Percentiles rank a stretch among this genome's conserved stretches.
Evolutionary conservation across 2,329 filamentous ascomycete genomes (phyloP).

Genomic region (Elsinoe australis): DNA sequence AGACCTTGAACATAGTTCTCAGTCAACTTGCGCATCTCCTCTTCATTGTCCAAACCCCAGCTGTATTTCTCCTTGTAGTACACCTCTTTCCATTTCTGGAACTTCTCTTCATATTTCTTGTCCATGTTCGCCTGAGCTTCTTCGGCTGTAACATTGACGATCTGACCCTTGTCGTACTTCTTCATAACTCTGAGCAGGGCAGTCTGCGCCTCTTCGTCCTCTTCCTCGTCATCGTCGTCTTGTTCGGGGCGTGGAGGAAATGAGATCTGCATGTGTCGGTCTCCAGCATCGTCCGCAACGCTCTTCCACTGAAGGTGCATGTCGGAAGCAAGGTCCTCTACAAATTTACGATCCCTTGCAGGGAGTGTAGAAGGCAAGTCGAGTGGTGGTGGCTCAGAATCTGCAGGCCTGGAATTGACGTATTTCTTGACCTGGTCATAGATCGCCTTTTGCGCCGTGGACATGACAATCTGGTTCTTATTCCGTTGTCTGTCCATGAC

Average conservation of each 20-base stretch:
- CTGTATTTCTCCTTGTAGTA: conserved; percentile 90
- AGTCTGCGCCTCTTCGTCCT: conserved; percentile 75
- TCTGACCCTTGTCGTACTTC: conserved; percentile 81
- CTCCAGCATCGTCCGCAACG: conserved; percentile 54
- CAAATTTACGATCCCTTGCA: conserved; percentile 84
- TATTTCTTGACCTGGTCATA: conserved; percentile 78
- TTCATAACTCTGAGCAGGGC: conserved; percentile 80
- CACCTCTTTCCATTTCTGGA: conserved; percentile 84
- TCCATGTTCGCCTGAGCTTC: conserved; percentile 73
- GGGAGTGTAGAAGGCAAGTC: conserved; percentile 67
- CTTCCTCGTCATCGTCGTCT: conserved; percentile 55
- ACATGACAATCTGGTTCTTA: conserved; percentile 61
- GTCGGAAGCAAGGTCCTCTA: conserved; percentile 72
- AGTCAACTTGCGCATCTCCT: conserved; percentile 70
- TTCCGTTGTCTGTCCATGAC: conserved; percentile 55
- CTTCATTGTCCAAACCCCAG: conserved; percentile 74
- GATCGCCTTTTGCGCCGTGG: conserved; percentile 69
- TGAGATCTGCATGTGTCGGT: conserved; percentile 58
- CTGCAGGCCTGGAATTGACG: conserved; percentile 58
- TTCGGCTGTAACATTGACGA: conserved; percentile 70
- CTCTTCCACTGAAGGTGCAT: conserved; percentile 60
- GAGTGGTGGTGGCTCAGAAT: conserved; percentile 48
- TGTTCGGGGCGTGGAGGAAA: conserved; percentile 47
- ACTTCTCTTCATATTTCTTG: conserved; percentile 82
- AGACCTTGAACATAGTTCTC: conserved; percentile 97